phyloP scores from a whole-genome alignment of 257 asterid species.

The Primulina eburnea region DNA sequence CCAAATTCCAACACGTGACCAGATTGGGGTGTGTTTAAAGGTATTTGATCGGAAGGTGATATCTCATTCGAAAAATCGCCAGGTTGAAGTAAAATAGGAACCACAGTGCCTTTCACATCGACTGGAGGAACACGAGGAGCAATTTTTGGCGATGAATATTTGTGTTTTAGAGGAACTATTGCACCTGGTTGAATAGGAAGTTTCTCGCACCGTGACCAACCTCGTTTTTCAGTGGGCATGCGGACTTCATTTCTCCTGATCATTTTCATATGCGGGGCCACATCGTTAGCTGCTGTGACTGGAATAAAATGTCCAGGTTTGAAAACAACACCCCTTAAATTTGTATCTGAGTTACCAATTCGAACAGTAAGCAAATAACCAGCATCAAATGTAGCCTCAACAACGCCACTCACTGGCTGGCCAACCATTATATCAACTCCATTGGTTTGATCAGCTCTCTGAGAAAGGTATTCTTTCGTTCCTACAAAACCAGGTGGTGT shows the following conservation, averaged over 20 bases:
- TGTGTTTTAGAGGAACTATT: slow-evolving; percentile 39
- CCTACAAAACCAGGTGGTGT: slow-evolving; percentile 43
- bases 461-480: slow-evolving; percentile 33
- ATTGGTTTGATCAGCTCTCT: slow-evolving; percentile 26
- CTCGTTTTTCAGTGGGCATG: slow-evolving; percentile 38
- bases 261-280: slow-evolving; percentile 78
- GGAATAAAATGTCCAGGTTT: slow-evolving; percentile 81
- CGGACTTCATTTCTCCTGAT: slow-evolving; percentile 51
- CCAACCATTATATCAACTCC: slow-evolving; percentile 48
- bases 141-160: slow-evolving; percentile 25
- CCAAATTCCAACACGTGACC: slow-evolving; percentile 35
- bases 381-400: slow-evolving; percentile 85
- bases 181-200: slow-evolving; percentile 27
- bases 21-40: slow-evolving; percentile 29
- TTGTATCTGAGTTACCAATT: slow-evolving; percentile 62
- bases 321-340: slow-evolving; percentile 75
- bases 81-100: slow-evolving; percentile 64
- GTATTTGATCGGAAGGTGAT: slow-evolving; percentile 25
- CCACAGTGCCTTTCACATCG: slow-evolving; percentile 54
- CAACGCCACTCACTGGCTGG: slow-evolving; percentile 74
- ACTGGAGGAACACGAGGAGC: slow-evolving; percentile 47
- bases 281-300: slow-evolving; percentile 68
- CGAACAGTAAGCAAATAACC: slow-evolving; percentile 75
- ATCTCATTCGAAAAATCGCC: slow-evolving; percentile 34
- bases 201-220: slow-evolving; percentile 30